Evolutionary conservation across 805 yeast species (phyloP).

Genomic region (Phaffomyces thermotolerans): DNA sequence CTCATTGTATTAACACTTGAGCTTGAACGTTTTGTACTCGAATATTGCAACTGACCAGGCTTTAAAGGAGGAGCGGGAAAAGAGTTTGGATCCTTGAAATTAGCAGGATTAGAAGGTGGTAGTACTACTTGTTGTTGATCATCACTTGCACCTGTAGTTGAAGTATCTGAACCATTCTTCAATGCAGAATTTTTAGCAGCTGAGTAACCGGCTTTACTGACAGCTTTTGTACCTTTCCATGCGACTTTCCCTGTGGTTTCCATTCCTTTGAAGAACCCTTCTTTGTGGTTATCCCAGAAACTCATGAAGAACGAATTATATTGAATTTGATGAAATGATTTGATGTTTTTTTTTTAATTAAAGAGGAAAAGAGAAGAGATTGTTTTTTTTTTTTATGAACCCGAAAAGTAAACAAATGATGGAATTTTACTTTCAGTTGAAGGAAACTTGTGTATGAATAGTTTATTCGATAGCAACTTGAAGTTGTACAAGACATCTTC

Average conservation of each 20-base stretch:
- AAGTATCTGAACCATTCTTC: background rate
- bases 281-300: constrained; percentile 39
- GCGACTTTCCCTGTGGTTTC: constrained; percentile 30
- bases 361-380: too few species aligned
- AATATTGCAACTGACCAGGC: constrained; percentile 30
- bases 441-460: too few species aligned
- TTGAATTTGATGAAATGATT: background rate
- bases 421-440: too few species aligned
- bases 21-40: too few species aligned
- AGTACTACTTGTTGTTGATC: background rate
- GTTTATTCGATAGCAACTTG: constrained; percentile 13
- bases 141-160: background rate
- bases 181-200: constrained; percentile 29
- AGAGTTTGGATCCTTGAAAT: constrained; percentile 10
- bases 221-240: constrained; percentile 32
- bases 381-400: background rate
- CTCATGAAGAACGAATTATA: constrained; percentile 9
- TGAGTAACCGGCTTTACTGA: constrained; percentile 33
- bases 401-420: constrained; percentile 7
- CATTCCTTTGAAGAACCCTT: constrained; percentile 29
- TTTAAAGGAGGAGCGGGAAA: constrained; percentile 35
- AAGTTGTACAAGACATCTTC: constrained; percentile 13
- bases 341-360: background rate
- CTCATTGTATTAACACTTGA: constrained; percentile 14
- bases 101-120: background rate